Base-by-base conservation (phyloP, 192 early-diverging fungal genomes). In the Allomyces macrogynus region DNA sequence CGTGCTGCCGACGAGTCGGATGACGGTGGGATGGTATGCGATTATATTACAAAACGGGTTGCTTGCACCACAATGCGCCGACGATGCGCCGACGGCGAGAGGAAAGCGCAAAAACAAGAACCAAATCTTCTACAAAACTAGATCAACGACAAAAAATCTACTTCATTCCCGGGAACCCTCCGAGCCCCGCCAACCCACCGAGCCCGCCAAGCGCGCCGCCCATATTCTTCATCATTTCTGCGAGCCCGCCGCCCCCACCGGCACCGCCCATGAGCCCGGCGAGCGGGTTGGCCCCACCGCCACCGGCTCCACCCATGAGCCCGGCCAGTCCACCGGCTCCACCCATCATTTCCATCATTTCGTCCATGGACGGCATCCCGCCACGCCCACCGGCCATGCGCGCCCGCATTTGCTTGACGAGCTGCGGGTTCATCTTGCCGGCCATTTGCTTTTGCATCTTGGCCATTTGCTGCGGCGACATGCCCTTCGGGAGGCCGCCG, bases 171-270 rank as follows among this genome's bases (percentile, higher is more conserved):
- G 32, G 32, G 32, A 40, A 40, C 32, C 32, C 32, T 40, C 65
- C 65, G 18, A 66, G 65, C 8, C 65, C 65, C n/a, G 57, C 65
- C 25, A 66, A 60, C 23, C 54, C 60, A 20, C 65, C 65, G 16
- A 60, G 67, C 64, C 60, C 60, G 5, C 66, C 66, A 3, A 20
- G 10, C 8, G 60, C 66, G n/a, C 44, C 63, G 24, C 49, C 72
- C 82, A 89, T 81, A 60, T 80, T 76, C 66, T 82, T 79, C 84
- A 92, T 86, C 81, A 87, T 88, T 40, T 85, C 77, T 66, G 84
- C 81, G 73, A 91, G 72, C 65, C 84, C 80, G 43, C 77, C 49
- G 49, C 49, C 44, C 10, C 44, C 49, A 20, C 16, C 49, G 49
- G 16, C 49, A 1, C 43, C 63, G 32, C 43, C 44, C n/a, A 66